These are phyloP conservation scores for Cercospora citrullina DNA, from an alignment of 2,329 filamentous ascomycete species.

Conservation along the genomic window DNA sequence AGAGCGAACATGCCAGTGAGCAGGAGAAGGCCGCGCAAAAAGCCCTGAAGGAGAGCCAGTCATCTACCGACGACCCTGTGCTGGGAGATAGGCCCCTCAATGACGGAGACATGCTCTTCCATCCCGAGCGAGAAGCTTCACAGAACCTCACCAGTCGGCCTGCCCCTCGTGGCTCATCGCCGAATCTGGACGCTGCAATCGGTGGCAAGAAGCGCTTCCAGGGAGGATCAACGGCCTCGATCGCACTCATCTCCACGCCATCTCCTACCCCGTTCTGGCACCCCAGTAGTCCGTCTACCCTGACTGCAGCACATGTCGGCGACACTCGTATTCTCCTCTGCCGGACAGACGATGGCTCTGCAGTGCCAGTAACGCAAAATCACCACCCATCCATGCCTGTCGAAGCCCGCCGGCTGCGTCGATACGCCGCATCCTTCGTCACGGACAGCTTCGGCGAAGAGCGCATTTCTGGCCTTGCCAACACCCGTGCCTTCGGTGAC, in stretches of 20 bases:
- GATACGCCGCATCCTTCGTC: slow-evolving; percentile 83
- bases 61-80: slow-evolving; percentile 56
- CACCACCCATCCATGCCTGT: slow-evolving; percentile 88
- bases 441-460: slow-evolving; percentile 98
- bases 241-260: slow-evolving; percentile 88
- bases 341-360: slow-evolving; percentile 76
- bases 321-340: slow-evolving; percentile 91
- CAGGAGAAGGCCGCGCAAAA: slow-evolving; percentile 16
- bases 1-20: slow-evolving; percentile 36
- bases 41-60: slow-evolving; percentile 10
- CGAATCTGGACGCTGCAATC: slow-evolving; percentile 60
- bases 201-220: slow-evolving; percentile 77
- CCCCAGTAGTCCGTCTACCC: slow-evolving; percentile 76
- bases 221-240: slow-evolving; percentile 87
- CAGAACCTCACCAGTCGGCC: slow-evolving; percentile 38
- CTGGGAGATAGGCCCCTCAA: slow-evolving; percentile 77
- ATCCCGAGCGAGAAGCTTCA: slow-evolving; percentile 51
- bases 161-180: slow-evolving; percentile 46
- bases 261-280: slow-evolving; percentile 95
- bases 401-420: slow-evolving; percentile 78
- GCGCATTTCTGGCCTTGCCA: slow-evolving; percentile 88
- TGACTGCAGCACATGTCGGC: slow-evolving; percentile 87
- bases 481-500: slow-evolving; percentile 92
- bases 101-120: slow-evolving; percentile 77
- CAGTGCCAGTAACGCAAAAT: slow-evolving; percentile 80